Evolutionary conservation across 176 grass and related monocot species (phyloP), one percentile per base, ranked within the genome.

Genomic region (Coix lacrymajobi): DNA sequence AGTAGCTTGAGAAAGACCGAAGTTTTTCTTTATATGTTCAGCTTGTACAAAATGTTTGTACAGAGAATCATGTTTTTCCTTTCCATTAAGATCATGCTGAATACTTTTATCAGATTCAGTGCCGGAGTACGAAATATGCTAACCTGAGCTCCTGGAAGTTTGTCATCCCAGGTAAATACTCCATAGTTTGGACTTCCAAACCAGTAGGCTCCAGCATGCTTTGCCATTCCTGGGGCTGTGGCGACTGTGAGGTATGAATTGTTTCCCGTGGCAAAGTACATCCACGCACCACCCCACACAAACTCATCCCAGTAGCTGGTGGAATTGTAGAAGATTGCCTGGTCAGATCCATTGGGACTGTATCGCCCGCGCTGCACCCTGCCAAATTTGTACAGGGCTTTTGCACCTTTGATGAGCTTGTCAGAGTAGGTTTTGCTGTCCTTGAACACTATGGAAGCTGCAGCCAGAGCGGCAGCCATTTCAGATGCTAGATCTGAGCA

Each of bases 401-500:
- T 90, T 5, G 94, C 94, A 4, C 94, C 92, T 26, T 90, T 85
- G 36, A 92, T 79, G 22, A 97, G 89, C 87, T 97, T 94, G 48
- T 94, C 92, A 2, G 94, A 97, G 83, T 97, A 97, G 11, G 82
- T 82, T 79, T 92, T 92, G 75, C 67, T 92, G 83, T 97, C 92
- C 73, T 92, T 94, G 91, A 97, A 97, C 82, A 97, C 94, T 69
- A 97, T 97, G 83, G 94, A 97, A 74, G 94, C 94, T n/a, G 94
- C 91, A 26, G 94, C 94, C 6, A 97, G 79, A 20, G 94, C 87
- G 3, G 94, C 94, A 5, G 94, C 94, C 94, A 97, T 97, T 74
- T 97, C 94, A 30, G 88, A 44, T 32, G 92, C 94, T 33, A 97
- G 86, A 74, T 97, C 94, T 5, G 94, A 92, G 85, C 94, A 97